Evolutionary conservation across 768 basidiomycete species (phyloP).

Genomic region (Kwoniella europaea): DNA sequence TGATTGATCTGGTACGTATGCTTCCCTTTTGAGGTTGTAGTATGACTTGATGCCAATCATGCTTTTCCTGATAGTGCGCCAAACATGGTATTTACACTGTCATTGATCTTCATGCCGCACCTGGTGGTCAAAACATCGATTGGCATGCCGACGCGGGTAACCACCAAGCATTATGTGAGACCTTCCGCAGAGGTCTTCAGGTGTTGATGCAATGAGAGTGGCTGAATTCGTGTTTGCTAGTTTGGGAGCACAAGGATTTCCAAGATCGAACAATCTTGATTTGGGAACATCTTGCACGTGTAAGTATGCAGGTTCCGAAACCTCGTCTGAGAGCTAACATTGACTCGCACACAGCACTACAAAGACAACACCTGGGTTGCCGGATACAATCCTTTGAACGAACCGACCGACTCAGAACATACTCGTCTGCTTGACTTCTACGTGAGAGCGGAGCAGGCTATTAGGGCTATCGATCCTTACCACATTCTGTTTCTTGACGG

Average conservation of each 20-base stretch:
- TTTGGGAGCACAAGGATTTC: conserved; percentile 83
- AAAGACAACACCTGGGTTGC: conserved; percentile 78
- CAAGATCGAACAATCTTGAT: conserved; percentile 78
- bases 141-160: conserved; percentile 70
- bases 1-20: conserved; percentile 64
- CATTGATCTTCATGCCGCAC: conserved; percentile 73
- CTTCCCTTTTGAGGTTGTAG: too few species aligned
- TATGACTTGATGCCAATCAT: neutral
- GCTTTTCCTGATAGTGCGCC: conserved; percentile 62
- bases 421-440: conserved; percentile 71
- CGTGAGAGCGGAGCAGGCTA: conserved; percentile 69
- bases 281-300: conserved; percentile 72
- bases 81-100: conserved; percentile 74
- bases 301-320: conserved; percentile 1
- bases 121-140: conserved; percentile 62
- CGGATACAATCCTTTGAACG: conserved; percentile 83
- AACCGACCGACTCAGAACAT: conserved; percentile 75
- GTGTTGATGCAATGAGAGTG: too few species aligned
- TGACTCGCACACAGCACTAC: conserved; percentile 63
- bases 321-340: neutral
- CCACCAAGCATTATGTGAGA: conserved; percentile 35
- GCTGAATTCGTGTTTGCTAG: conserved; percentile 43
- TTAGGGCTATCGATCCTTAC: conserved; percentile 71
- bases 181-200: too few species aligned
- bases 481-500: conserved; percentile 76